Evolutionary conservation across 2,329 filamentous ascomycete genomes (phyloP), one percentile per base, ranked within the genome.

Genomic region (Hymenoscyphus fraxineus): DNA sequence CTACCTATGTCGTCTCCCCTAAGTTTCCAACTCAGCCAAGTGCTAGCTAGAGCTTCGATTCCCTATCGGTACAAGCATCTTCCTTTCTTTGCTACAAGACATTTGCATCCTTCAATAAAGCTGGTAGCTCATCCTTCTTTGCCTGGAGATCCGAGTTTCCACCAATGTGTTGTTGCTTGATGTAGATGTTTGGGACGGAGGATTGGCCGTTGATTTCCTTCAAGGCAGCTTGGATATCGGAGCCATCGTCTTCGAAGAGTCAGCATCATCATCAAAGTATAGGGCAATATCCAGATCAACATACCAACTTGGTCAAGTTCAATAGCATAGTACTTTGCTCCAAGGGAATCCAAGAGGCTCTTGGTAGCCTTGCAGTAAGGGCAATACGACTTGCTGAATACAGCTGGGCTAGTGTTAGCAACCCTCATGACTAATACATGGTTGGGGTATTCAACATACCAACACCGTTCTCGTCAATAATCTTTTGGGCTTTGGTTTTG

Each of bases 341-440:
- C 87, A 65, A 87, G 72, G 64, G 86, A 81, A 74, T 83, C 85
- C 72, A 99, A 82, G 60, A 92, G 83, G 64, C 82, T 75, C 87
- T 98, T 98, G 72, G 89, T 87, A 66, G 88, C 83, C 65, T 80
- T 83, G 85, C 94, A 98, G 85, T 96, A 96, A 13, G 93, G 93
- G 85, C 95, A 99, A 82, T 92, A 97, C 16, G 89, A 92, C 83
- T 99, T 99, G 80, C 90, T 93, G 85, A 99, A 99, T 77, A 99
- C 91, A 73, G 95, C 91, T 91, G 51, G 19, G 40, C n/a, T n/a
- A n/a, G n/a, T n/a, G 38, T 68, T 68, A 69, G 64, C 56, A 57
- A 9, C 27, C 7, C 6, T 7, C 16, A 61, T 19, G 2, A 15
- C 38, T 40, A 40, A 19, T n/a, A 16, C 6, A 13, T 31, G 12